Evolutionary conservation across 1,284 basidiomycete genomes (phyloP).

Genomic region (Apiotrichum veenhuisii): DNA sequence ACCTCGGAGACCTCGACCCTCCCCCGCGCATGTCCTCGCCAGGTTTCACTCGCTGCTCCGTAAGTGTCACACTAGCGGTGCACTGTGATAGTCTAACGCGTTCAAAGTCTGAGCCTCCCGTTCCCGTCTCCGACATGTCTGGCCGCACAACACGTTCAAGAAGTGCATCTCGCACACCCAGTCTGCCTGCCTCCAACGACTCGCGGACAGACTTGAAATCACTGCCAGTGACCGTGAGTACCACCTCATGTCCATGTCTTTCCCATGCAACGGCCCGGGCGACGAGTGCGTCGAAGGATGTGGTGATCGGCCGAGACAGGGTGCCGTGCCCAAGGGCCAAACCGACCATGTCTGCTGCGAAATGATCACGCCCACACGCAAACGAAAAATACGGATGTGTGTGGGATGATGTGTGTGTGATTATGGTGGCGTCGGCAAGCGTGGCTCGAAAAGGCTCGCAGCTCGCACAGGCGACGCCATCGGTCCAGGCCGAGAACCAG

Average conservation of each 20-base stretch:
- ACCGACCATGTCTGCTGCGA: not conserved
- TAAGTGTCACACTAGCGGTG: conserved; percentile 4
- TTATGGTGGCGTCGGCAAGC: no score
- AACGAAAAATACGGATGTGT: no score
- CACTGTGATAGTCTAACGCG: no score
- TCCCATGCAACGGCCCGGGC: no score
- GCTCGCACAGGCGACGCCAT: no score
- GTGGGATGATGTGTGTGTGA: no score
- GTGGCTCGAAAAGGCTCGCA: no score
- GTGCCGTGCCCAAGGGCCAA: not conserved
- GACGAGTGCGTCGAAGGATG: no score
- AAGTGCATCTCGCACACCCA: conserved; percentile 15
- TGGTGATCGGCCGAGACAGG: not conserved
- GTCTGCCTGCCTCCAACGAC: conserved; percentile 10
- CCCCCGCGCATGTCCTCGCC: not conserved
- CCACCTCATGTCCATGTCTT: not conserved
- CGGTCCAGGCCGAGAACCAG: no score
- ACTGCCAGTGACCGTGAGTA: conserved; percentile 20
- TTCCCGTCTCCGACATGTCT: conserved; percentile 7
- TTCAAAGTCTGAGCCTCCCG: conserved; percentile 16
- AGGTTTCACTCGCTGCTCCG: conserved; percentile 10
- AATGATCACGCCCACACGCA: not conserved
- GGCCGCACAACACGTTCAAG: conserved; percentile 7
- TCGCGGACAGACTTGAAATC: conserved; percentile 16
- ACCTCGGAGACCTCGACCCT: conserved; percentile 7